phyloP scores from a whole-genome alignment of 331 rosid species.

The Pyrus hybrid region DNA sequence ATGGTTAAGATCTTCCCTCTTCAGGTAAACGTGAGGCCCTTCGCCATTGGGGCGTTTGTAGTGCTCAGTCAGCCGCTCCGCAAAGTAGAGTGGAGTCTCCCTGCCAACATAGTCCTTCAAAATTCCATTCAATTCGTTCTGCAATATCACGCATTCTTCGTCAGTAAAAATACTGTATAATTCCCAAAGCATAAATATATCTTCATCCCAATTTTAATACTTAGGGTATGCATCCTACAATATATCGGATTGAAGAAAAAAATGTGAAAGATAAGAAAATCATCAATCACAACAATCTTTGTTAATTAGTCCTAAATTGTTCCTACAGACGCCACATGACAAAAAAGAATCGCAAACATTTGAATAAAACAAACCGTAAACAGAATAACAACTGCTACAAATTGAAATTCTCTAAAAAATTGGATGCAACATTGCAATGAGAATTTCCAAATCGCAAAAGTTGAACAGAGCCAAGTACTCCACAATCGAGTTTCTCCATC shows the following conservation, averaged over 20 bases:
- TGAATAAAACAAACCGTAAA: not conserved
- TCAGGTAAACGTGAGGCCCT: constrained; percentile 77
- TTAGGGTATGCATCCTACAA: not conserved
- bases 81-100: constrained; percentile 93
- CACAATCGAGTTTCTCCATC: not conserved
- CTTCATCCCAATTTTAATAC: not conserved
- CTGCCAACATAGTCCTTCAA: constrained; percentile 83
- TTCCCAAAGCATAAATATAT: not conserved
- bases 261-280: not conserved
- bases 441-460: not conserved
- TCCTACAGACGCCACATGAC: not conserved
- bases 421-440: not conserved
- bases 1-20: constrained; percentile 97
- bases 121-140: constrained; percentile 62
- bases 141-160: constrained; percentile 16
- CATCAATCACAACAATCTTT: not conserved
- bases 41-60: constrained; percentile 61
- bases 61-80: constrained; percentile 76
- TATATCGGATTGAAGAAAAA: not conserved
- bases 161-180: not conserved
- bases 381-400: not conserved
- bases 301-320: not conserved
- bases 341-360: not conserved
- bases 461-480: not conserved
- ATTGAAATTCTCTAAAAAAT: not conserved